Conservation (phyloP, 495 filamentous ascomycete species). For the Hypoxylon fuscum region DNA sequence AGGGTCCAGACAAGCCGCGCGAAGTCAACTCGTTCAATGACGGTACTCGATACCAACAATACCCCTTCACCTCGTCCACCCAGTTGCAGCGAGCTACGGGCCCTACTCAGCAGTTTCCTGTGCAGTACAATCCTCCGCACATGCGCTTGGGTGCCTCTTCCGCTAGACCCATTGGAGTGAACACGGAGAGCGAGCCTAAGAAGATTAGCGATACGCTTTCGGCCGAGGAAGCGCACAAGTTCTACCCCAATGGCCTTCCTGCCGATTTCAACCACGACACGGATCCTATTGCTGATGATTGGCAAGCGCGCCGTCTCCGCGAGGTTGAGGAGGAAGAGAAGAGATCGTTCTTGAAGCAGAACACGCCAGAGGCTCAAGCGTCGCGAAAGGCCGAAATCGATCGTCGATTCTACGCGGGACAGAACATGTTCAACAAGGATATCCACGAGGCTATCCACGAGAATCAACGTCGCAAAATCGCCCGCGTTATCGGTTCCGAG, state of each 20-base stretch:
- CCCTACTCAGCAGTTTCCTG: slow-evolving; percentile 7
- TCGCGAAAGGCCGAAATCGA: slow-evolving; percentile 33
- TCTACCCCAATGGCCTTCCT: slow-evolving; percentile 37
- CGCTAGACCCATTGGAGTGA: neutral
- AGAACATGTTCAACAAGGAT: slow-evolving; percentile 36
- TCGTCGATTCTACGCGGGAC: slow-evolving; percentile 47
- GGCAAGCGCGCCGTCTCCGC: slow-evolving; percentile 13
- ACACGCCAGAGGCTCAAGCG: neutral
- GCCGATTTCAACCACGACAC: slow-evolving; percentile 26
- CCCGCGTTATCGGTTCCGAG: slow-evolving; percentile 40
- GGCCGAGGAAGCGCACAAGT: slow-evolving; percentile 18
- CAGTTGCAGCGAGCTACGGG: slow-evolving; percentile 7
- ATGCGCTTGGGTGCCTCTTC: slow-evolving; percentile 3
- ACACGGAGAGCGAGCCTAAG: neutral
- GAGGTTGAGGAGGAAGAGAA: slow-evolving; percentile 3
- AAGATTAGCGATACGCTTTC: slow-evolving; percentile 35
- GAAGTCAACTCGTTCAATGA: slow-evolving; percentile 36
- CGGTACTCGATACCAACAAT: slow-evolving; percentile 11
- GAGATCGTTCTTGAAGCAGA: neutral
- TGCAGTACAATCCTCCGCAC: slow-evolving; percentile 4
- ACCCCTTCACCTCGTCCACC: neutral
- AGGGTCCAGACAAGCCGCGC: slow-evolving; percentile 28
- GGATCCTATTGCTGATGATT: slow-evolving; percentile 31
- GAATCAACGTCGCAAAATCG: slow-evolving; percentile 41
- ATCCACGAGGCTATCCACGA: slow-evolving; percentile 35